Evolutionary conservation across 805 yeast species (phyloP), one percentile per base, ranked within the genome.

Genomic region (Henningerozyma blattae): DNA sequence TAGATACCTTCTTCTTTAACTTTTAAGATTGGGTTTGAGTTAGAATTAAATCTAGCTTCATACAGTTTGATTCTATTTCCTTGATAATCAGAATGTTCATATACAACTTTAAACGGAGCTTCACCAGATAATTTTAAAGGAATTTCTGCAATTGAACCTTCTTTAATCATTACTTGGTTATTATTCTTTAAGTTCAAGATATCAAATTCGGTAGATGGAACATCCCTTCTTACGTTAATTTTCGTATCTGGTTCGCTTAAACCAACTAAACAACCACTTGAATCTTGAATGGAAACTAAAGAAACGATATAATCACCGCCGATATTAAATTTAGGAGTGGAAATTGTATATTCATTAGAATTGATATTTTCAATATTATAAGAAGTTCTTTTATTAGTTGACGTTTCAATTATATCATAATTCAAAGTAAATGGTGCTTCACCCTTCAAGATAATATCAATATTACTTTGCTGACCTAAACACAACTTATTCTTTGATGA

Each of bases 261-360:
- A 10, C 72, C 73, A n/a, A 83, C 89, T 15, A 68, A 65, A 58
- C 99, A 91, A 1, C 77, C 75, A 9, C 81, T 71, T n/a, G 72
- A 67, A 52, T 91, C 99, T 16, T 67, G 67, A 3, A 83, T 72
- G 9, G 82, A 68, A 2, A 71, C 66, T 40, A 91, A 51, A 2
- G 74, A 64, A 1, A 89, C 56, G 18, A 69, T 67, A 52, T 74
- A 86, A n/a, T 70, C 67, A 4, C 95, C 95, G 15, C 95, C 94
- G 16, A 62, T 58, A 2, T 54, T 52, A 34, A 82, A 66, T 1
- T 58, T 48, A 1, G 83, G 78, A 0, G 84, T 71, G 7, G 52
- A 44, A n/a, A 85, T 65, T 1, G 48, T 44, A 36, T 64, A 63
- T 1, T 44, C 41, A 35, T 61, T 52, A 0, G 50, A 53, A 3